These are phyloP conservation scores for Sphaerostilbella broomeana DNA, from an alignment of 2,329 filamentous ascomycete genomes.

Conservation along the genomic window DNA sequence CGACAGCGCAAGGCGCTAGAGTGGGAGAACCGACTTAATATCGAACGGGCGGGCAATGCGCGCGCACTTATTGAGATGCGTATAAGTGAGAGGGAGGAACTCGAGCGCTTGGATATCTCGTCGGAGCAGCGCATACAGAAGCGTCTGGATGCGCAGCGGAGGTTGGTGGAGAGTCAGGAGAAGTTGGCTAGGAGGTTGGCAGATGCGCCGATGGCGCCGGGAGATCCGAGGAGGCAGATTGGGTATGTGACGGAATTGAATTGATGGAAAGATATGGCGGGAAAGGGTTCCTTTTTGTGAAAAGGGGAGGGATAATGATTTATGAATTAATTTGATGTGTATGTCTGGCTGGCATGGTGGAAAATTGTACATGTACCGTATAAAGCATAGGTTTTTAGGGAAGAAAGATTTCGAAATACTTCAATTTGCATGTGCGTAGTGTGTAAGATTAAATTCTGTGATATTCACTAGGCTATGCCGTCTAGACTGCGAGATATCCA, in stretches of 20 bases:
- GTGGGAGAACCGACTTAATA: conserved; percentile 42
- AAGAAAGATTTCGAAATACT: too few relatives aligned
- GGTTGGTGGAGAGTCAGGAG: conserved; percentile 43
- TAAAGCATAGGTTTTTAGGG: too few relatives aligned
- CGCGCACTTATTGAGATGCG: conserved; percentile 43
- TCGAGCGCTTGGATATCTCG: conserved; percentile 41
- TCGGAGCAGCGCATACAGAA: conserved; percentile 40
- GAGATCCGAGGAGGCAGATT: conserved; percentile 40
- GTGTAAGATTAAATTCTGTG: too few relatives aligned
- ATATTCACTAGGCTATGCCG: too few relatives aligned
- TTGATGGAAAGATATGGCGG: conserved; percentile 21
- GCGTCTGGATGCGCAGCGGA: conserved; percentile 45
- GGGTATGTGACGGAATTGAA: conserved; percentile 51
- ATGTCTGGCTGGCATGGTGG: too few relatives aligned
- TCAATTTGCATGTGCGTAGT: too few relatives aligned
- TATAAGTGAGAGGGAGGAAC: conserved; percentile 44
- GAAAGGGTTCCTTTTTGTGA: too few relatives aligned
- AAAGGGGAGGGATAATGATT: too few relatives aligned
- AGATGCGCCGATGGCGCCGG: conserved; percentile 24
- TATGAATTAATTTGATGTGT: too few relatives aligned
- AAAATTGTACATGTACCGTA: too few relatives aligned
- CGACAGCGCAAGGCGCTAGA: conserved; percentile 39
- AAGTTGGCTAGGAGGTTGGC: conserved; percentile 38
- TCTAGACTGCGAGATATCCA: too few relatives aligned
- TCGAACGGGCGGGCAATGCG: conserved; percentile 42